Evolutionary conservation across 345 rosid species (phyloP), one percentile per base, ranked within the genome.

Genomic region (Excoecaria cochinchinensis): DNA sequence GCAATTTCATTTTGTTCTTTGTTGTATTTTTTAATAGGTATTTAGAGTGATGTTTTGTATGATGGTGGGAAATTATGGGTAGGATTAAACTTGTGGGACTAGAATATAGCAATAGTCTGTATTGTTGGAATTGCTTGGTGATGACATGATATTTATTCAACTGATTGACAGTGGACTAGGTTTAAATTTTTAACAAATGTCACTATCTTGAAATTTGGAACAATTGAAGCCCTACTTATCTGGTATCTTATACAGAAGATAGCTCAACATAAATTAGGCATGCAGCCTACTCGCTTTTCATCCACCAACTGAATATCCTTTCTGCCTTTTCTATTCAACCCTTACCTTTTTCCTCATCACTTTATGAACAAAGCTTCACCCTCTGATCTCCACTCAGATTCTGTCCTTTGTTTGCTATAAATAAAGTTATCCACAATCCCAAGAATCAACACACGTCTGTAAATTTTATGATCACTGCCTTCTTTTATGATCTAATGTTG

Each of bases 131-230:
- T 70, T 70, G 62, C 63, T 70, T 5, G 31, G 12, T 14, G 31
- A 52, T 52, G 46, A 52, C 14, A 25, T 22, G 1, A 4, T 1
- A 6, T 4, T 42, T 40, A 19, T 42, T n/a, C 5, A 2, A 9
- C 4, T 0, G 4, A 25, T 46, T 16, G 55, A 46, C 3, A 21
- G 25, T 44, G 31, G 69, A 58, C 25, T 65, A 22, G 74, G 36
- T 69, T 44, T 71, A 57, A 44, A 17, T 40, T 42, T 56, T 47
- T 38, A 56, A 56, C 39, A 50, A 6, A 36, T 48, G 78, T 69
- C 77, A 46, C 51, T 42, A 11, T 78, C 76, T 9, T 9, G 7
- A 39, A 72, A 69, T 82, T 62, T 51, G 72, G 50, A 47, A n/a
- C 2, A n/a, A 69, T 51, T n/a, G 31, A 4, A 69, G 22, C 22